phyloP scores from a whole-genome alignment of 208 protist species.

The Trypanosomatidae sp. region DNA sequence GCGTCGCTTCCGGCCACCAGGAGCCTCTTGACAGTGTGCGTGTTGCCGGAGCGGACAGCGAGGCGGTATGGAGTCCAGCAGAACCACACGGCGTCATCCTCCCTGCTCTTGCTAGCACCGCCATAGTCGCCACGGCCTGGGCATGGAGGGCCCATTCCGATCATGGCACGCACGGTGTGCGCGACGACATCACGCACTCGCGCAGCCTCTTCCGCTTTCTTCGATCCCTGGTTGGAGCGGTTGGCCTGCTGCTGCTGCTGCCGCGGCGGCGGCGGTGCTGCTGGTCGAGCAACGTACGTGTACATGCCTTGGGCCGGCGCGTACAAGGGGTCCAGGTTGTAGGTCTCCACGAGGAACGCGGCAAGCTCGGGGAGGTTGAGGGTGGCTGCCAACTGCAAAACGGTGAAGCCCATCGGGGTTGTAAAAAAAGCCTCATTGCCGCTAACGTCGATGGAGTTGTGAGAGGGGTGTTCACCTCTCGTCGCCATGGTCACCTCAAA shows the following conservation, averaged over 20 bases:
- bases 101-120: not conserved
- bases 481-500: slow-evolving; percentile 5
- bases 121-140: not conserved
- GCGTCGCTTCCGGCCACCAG: slow-evolving; percentile 4
- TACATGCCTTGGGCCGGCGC: slow-evolving; percentile 25
- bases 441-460: slow-evolving; percentile 13
- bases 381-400: slow-evolving; percentile 64
- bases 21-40: slow-evolving; percentile 16
- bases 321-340: slow-evolving; percentile 62
- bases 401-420: slow-evolving; percentile 64
- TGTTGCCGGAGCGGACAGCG: slow-evolving; percentile 38
- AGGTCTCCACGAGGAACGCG: slow-evolving; percentile 47
- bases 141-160: not conserved
- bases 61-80: slow-evolving; percentile 54
- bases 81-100: slow-evolving; percentile 23
- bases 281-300: not conserved
- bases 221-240: not conserved
- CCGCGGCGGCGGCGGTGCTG: not conserved
- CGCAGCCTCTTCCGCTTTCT: slow-evolving; percentile 1
- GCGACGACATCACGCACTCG: slow-evolving; percentile 5
- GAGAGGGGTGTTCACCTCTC: not conserved
- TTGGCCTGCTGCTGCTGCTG: not conserved
- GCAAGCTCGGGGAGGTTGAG: slow-evolving; percentile 52
- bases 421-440: slow-evolving; percentile 49
- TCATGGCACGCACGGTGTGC: slow-evolving; percentile 3